phyloP scores from a whole-genome alignment of 352 stramenopile genomes.

The Pythium sukuiense region DNA sequence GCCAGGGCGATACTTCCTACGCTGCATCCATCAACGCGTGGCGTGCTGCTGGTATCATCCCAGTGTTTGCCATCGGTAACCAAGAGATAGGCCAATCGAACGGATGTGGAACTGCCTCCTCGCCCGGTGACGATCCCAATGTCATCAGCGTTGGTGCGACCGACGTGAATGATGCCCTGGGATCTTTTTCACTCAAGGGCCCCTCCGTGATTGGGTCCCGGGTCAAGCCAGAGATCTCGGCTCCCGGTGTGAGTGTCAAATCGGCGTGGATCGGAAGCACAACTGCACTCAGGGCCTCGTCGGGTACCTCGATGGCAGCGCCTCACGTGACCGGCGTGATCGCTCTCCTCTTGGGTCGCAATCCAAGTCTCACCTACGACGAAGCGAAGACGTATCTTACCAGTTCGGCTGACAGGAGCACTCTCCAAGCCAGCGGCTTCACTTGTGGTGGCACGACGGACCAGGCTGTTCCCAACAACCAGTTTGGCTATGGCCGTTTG shows the following conservation, averaged over 20 bases:
- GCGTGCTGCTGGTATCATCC: slow-evolving; percentile 1
- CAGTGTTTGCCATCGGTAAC: background rate
- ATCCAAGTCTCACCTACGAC: background rate
- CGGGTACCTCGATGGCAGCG: background rate
- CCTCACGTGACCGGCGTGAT: slow-evolving; percentile 6
- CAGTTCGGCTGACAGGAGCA: background rate
- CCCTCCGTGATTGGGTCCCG: too few relatives aligned
- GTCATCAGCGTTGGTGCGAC: slow-evolving; percentile 2
- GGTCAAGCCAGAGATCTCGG: slow-evolving; percentile 1
- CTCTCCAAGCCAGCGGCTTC: background rate
- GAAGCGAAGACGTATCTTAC: background rate
- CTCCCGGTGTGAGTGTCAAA: background rate
- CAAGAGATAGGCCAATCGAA: background rate
- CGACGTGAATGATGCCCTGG: background rate
- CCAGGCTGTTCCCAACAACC: too few relatives aligned
- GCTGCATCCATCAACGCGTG: background rate
- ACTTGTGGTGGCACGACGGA: background rate
- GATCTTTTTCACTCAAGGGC: background rate
- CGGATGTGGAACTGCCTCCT: background rate
- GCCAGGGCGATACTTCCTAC: background rate
- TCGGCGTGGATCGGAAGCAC: background rate
- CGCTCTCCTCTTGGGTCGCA: background rate
- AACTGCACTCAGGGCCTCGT: background rate
- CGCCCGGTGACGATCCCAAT: background rate
- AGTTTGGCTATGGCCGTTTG: slow-evolving; percentile 32